Evolutionary conservation across 2,329 filamentous ascomycete genomes (phyloP).

Genomic region (Cladosporium sp.): DNA sequence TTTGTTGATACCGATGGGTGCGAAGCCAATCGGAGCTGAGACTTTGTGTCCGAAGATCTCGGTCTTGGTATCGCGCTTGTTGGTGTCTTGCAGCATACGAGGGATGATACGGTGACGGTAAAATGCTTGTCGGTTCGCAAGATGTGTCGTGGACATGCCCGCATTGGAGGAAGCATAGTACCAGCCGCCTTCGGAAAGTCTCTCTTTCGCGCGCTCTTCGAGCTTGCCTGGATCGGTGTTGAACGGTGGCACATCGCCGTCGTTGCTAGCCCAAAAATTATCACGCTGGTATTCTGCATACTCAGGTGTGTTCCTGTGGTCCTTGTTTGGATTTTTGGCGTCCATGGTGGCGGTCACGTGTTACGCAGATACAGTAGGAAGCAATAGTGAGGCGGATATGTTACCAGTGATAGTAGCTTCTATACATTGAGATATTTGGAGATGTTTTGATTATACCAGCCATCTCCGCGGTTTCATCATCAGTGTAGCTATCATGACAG

Average conservation of each 20-base stretch:
- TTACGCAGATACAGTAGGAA: not conserved
- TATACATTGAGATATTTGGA: not conserved
- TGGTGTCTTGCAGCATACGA: conserved; percentile 59
- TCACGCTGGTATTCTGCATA: conserved; percentile 54
- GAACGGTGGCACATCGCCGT: conserved; percentile 48
- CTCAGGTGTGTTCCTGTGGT: conserved; percentile 49
- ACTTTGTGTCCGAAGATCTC: conserved; percentile 58
- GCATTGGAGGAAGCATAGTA: conserved; percentile 57
- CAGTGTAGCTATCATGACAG: not conserved
- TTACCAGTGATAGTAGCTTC: not conserved
- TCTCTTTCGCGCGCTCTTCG: conserved; percentile 55
- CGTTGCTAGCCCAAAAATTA: conserved; percentile 52
- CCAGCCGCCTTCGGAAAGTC: conserved; percentile 56
- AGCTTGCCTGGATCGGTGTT: conserved; percentile 56
- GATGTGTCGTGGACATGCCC: conserved; percentile 50
- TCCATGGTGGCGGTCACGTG: conserved; percentile 34
- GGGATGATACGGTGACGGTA: conserved; percentile 61
- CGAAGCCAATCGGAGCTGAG: conserved; percentile 59
- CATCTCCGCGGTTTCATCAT: not conserved
- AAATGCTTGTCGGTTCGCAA: conserved; percentile 60
- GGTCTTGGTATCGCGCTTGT: conserved; percentile 53
- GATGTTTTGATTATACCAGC: not conserved
- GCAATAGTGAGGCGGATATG: not conserved
- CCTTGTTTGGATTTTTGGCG: conserved; percentile 49
- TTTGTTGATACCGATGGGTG: conserved; percentile 62